Evolutionary conservation across 768 basidiomycete genomes (phyloP), one percentile per base, ranked within the genome.

Genomic region (Tubosaeta sp.): DNA sequence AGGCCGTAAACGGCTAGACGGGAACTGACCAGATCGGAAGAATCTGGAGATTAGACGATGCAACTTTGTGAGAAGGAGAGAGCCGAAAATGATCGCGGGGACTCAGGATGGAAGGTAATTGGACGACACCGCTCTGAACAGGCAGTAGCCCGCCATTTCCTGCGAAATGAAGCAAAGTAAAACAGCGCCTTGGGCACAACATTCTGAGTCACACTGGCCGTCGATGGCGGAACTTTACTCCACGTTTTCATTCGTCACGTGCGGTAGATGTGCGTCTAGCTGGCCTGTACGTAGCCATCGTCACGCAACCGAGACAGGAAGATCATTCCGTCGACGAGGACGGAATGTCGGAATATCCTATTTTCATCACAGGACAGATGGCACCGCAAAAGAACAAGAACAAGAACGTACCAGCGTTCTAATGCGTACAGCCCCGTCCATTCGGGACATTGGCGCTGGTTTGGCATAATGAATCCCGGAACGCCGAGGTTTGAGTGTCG

Each of bases 1-100:
- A 51, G 35, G 54, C 67, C 65, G 65, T 62, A 62, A 62, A 56
- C 29, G 64, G 59, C 50, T 48, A 53, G 29, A 54, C 48, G 54
- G 49, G 50, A 37, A 51, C 43, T 39, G 49, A 27, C 17, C 45
- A 51, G 56, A 61, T 63, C 61, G 38, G 59, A 55, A 27, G 37
- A 16, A 52, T 50, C 48, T 46, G 22, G 16, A 60, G 63, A 67
- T 63, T 55, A 58, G 60, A 58, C 56, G 26, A 56, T 33, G 46
- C 33, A 41, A 54, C 48, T 42, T 58, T 65, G 51, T 44, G 53
- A 56, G 55, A 57, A 56, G 39, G 52, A 43, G 46, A 46, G 53
- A 59, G 43, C 53, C 48, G 54, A 57, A 39, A 45, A 55, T 35
- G 59, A 59, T 54, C 52, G 62, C 60, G 59, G 64, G 48, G 55